Evolutionary conservation across 179 eudicot genomes (phyloP).

Genomic region (Dionaea muscipula): DNA sequence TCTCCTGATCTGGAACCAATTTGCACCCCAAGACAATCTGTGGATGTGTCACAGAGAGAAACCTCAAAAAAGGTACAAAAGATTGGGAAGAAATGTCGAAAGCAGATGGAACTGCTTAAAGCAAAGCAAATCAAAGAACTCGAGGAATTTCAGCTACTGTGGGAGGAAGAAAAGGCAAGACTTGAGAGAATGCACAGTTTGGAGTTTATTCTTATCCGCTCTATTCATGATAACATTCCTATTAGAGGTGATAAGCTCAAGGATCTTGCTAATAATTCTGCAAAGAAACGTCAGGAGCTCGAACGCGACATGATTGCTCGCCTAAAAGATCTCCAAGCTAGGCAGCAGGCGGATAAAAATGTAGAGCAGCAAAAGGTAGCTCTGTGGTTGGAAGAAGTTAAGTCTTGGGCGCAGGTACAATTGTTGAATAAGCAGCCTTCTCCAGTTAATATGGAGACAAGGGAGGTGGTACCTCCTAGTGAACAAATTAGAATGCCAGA

Average conservation of each 20-base stretch:
- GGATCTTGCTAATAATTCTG: conserved; percentile 20
- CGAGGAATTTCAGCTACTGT: conserved; percentile 11
- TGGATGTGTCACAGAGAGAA: conserved; percentile 6
- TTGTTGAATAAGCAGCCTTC: conserved; percentile 12
- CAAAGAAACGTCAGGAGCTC: conserved; percentile 34
- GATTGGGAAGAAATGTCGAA: conserved; percentile 15
- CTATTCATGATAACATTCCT: conserved; percentile 17
- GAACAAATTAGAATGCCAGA: conserved; percentile 3
- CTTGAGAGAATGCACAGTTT: conserved; percentile 18
- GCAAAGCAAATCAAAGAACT: conserved; percentile 22
- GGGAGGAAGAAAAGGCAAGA: conserved; percentile 19
- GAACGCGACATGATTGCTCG: conserved; percentile 20
- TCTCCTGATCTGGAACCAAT: conserved; percentile 12
- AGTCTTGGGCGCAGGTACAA: conserved; percentile 13
- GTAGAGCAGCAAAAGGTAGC: conserved; percentile 26
- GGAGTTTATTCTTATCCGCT: conserved; percentile 18
- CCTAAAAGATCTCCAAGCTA: conserved; percentile 36
- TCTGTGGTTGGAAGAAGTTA: conserved; percentile 22
- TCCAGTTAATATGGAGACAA: conserved; percentile 1
- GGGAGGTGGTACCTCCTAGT: conserved; percentile 13
- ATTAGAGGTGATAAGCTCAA: conserved; percentile 20
- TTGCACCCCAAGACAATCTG: conserved; percentile 9
- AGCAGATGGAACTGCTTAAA: conserved; percentile 15
- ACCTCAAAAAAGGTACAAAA: conserved; percentile 11
- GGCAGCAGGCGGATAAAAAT: conserved; percentile 31